Conservation (phyloP, 805 yeast species). For the Metschnikowia amazonensis region DNA sequence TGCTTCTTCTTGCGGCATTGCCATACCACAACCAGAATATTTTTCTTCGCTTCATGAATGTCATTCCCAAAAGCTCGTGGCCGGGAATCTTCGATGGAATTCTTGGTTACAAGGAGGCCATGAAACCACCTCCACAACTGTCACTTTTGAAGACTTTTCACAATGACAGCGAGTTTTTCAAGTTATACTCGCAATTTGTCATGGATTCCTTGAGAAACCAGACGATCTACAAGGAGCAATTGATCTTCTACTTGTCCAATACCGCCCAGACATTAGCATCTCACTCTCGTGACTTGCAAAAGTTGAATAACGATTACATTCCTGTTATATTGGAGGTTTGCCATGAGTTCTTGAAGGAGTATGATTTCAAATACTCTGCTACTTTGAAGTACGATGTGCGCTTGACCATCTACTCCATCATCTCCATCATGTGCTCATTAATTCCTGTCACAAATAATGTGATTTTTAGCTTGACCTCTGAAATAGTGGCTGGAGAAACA, state of each 20-base stretch:
- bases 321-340: constrained; percentile 58
- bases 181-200: constrained; percentile 58
- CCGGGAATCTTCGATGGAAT: constrained; percentile 83
- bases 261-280: constrained; percentile 68
- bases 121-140: constrained; percentile 60
- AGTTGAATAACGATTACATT: constrained; percentile 44
- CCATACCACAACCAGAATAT: constrained; percentile 77
- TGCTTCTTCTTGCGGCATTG: constrained; percentile 62
- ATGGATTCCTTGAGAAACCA: constrained; percentile 48
- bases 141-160: constrained; percentile 68
- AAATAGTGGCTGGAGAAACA: constrained; percentile 27
- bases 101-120: constrained; percentile 58
- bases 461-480: constrained; percentile 30
- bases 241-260: constrained; percentile 75
- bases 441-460: constrained; percentile 48
- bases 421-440: constrained; percentile 74
- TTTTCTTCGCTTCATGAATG: constrained; percentile 71
- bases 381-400: constrained; percentile 52
- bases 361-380: constrained; percentile 16
- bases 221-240: constrained; percentile 61
- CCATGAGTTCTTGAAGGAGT: constrained; percentile 46
- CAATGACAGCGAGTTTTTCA: constrained; percentile 63
- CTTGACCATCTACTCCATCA: constrained; percentile 76
- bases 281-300: constrained; percentile 42
- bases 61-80: constrained; percentile 52